Evolutionary conservation across 139 green algal genomes (phyloP), one percentile per base, ranked within the genome.

Genomic region (Tetradesmus lagerheimii): DNA sequence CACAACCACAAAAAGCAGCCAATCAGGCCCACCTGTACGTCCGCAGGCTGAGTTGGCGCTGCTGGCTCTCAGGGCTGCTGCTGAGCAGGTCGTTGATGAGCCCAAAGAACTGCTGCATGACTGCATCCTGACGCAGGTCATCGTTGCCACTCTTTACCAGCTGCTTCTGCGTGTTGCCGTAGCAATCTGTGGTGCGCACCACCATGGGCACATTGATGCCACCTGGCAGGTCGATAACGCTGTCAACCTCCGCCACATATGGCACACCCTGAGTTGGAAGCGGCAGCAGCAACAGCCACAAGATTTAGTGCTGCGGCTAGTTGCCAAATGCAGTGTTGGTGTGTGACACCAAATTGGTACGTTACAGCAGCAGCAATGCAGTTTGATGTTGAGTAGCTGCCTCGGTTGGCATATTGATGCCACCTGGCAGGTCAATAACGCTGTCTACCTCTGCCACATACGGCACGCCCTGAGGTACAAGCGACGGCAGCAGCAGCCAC

Each of bases 101-200:
- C 11, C 90, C 92, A 80, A 99, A 99, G 91, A 99, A 97, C 93
- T 99, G 98, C 94, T 99, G 96, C 95, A 99, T 99, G 12, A 99
- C 97, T 0, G 98, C 98, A 81, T 99, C 98, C 94, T 99, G 57
- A 9, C 75, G 80, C 38, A 98, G 76, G 91, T 98, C 96, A 83
- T 98, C 96, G 80, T 95, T 96, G 76, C 96, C 96, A 37, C 90
- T 93, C 92, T 98, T 98, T 34, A 95, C 94, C 64, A 96, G 92
- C 86, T 94, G 91, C 82, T 87, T 87, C 67, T 93, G 91, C 34
- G 79, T 27, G 18, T 9, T 27, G 27, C 94, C 91, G 23, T 47
- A 37, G 23, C 31, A 87, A 89, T 95, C 92, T 31, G 87, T 86
- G 27, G 43, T 31, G 23, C 37, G 29, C 31, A 92, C 37, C 62